Base-by-base conservation (phyloP, 2,329 filamentous ascomycete genomes). In the Cordyceps javanica region DNA sequence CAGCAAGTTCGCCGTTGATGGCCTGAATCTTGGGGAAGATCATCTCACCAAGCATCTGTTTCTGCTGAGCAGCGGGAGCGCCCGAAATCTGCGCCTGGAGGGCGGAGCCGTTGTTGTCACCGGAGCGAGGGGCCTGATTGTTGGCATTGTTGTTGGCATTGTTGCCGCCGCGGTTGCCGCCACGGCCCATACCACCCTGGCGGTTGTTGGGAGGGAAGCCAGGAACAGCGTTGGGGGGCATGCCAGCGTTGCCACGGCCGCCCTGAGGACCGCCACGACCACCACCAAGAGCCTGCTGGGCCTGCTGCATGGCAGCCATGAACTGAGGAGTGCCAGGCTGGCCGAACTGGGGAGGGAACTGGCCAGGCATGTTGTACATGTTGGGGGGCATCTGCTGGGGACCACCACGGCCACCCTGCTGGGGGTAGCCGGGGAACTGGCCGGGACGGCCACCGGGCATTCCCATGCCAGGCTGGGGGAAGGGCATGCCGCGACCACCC, bases 21-120 rank as follows among this genome's bases (percentile, higher is more conserved):
- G 85, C 86, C 75, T 92, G 87, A 69, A 99, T 97, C 88, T 97
- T 99, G 71, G 94, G 94, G 83, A 97, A 99, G 67, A 99, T 89
- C 66, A 91, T 87, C 79, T 99, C 94, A 73, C 94, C 94, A 57
- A 99, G 86, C 75, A 97, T 90, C 82, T 99, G 94, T 86, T 99
- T 99, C 82, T 97, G 94, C 78, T 96, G 90, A 50, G 82, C 81
- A 39, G 88, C 82, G 59, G 77, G 78, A 51, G 80, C 79, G 36
- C 71, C 67, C 61, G 78, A 73, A 45, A 88, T 77, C 73, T 87
- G 84, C 34, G 76, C 68, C 72, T 86, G 82, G 60, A 87, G 68
- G 36, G 72, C 62, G 30, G 61, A 58, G 51, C 68, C 64, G 60
- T 69, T 71, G 60, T 70, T 69, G 69, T 73, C 65, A 70, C 82